These are phyloP conservation scores for Marchantia polymorpha DNA, from an alignment of 225 moss, liverwort and hornwort genomes.

Conservation along the genomic window DNA sequence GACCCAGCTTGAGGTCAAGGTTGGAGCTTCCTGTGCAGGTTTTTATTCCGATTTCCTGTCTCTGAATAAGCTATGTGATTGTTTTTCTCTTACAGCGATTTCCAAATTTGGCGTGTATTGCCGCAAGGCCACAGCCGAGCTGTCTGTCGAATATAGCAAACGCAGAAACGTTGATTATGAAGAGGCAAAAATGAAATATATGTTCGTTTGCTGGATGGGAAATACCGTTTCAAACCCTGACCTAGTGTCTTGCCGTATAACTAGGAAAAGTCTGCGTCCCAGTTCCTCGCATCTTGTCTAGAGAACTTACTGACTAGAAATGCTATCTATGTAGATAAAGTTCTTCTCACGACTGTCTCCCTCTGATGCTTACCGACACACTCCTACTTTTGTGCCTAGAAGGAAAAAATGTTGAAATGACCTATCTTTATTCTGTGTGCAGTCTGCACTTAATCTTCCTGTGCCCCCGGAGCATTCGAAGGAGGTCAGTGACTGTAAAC, in stretches of 20 bases:
- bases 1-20: slow-evolving; percentile 86
- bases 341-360: no score
- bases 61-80: neutral
- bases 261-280: no score
- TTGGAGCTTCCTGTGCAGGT: slow-evolving; percentile 99
- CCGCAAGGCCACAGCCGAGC: no score
- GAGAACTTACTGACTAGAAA: no score
- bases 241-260: no score
- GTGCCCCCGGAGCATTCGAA: slow-evolving; percentile 95
- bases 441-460: slow-evolving; percentile 95
- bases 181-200: neutral
- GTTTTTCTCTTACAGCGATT: neutral
- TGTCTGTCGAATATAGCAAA: no score
- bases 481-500: slow-evolving; percentile 97
- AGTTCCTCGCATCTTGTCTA: no score
- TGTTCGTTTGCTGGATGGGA: no score
- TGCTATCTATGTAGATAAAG: no score
- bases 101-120: neutral
- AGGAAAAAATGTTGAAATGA: neutral
- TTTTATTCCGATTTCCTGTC: neutral
- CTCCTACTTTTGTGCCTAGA: no score
- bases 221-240: no score
- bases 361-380: no score
- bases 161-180: neutral
- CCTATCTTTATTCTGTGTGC: slow-evolving; percentile 28